Base-by-base conservation (phyloP, 1,284 basidiomycete genomes). In the Volvariella volvacea region DNA sequence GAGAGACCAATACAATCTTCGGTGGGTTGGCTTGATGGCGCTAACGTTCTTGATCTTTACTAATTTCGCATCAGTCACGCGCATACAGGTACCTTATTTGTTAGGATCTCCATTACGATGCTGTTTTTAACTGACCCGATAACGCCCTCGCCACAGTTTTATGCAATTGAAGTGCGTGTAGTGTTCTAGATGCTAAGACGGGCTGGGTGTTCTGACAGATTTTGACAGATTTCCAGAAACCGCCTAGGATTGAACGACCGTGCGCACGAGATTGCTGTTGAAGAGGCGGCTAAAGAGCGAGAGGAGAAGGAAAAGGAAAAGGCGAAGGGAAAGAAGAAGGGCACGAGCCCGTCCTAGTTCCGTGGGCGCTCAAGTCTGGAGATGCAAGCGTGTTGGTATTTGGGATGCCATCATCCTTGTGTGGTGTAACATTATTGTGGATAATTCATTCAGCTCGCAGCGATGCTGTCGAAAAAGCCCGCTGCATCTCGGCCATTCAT, bases 1-100 rank as follows among this genome's bases (percentile, higher is more conserved):
- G 80, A 8, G 88, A 99, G 71, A 79, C 73, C 43, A 99, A 98
- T 71, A 91, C 92, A 10, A 95, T 97, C 50, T 95, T 99, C 59
- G 92, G 94, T 88, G 62, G 52, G 74, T 59, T 1, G 12, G 20
- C 8, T 31, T 8, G 19, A 30, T 21, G 30, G 41, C 45, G 1
- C 40, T 30, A 34, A 44, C 39, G 21, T 9, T 22, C 8, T 28
- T 37, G 28, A 25, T 45, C 17, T n/a, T 16, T 22, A 9, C 33
- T 12, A 21, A 39, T 45, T 54, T 34, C 16, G 34, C 41, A 32
- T 4, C 52, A 85, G 86, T 85, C 17, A 87, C 81, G 17, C 78
- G 84, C 53, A 85, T 88, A 74, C 86, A 87, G 70, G 78, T 80
- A 54, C 50, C 20, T 40, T n/a, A 7, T 40, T 21, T 21, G 36